Evolutionary conservation across 2,329 filamentous ascomycete species (phyloP), one percentile per base, ranked within the genome.

Genomic region (Fusarium ramigenum): DNA sequence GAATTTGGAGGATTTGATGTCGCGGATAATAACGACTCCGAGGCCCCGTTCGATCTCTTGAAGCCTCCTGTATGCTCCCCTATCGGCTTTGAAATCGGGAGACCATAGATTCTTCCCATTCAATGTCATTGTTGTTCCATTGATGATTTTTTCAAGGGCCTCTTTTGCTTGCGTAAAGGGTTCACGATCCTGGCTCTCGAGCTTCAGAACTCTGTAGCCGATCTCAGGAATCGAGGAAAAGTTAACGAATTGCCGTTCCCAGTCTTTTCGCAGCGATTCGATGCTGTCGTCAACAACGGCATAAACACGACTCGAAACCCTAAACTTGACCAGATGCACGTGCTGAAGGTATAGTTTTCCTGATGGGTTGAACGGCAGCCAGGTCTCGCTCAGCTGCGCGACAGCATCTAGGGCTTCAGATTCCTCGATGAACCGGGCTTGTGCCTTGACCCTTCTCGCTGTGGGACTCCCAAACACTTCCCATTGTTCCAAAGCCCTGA

Each of bases 401-500:
- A 74, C 79, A 0, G 82, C 84, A 15, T 80, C 70, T 46, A 72
- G 72, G 0, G 85, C 85, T 43, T 84, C 79, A 0, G 75, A 75
- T 54, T 84, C 82, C 4, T 82, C 73, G 8, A 75, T 25, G 49
- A 86, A 87, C 5, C 77, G 75, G 2, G 82, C 84, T 19, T 77
- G 79, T 1, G 81, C 84, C 68, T 84, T 84, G 23, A 82, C 64
- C 5, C 83, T 78, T 61, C 82, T 84, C 5, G 78, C 78, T 1
- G 69, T 59, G 7, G 66, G 49, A 11, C 75, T 70, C 3, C 59
- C 60, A 4, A 66, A 74, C 9, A 78, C 66, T 28, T 80, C 77
- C 79, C 81, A 83, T 57, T 72, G 77, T 66, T 83, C 81, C 5
- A 85, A 57, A 0, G 78, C 75, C 0, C 83, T 83, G 14, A 80